A percentile compares a stretch with the other conserved stretches of the same genome.
Conservation (phyloP, 306 rosid species). For the Vigna trinervia region DNA sequence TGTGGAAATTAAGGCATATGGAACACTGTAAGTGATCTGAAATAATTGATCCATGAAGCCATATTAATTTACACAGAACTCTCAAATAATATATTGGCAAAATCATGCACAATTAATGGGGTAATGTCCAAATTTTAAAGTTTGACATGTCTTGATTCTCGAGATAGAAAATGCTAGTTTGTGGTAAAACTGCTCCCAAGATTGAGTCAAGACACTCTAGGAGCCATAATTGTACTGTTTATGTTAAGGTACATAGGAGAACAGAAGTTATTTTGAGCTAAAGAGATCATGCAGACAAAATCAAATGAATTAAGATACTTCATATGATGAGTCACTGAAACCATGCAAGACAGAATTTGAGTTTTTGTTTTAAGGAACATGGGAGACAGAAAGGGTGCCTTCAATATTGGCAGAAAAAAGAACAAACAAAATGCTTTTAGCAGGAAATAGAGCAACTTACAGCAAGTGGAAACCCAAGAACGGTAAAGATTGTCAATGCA, state of each 20-base stretch:
- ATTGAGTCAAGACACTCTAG: conserved; percentile 15
- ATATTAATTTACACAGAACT: conserved; percentile 30
- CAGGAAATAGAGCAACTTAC: conserved; percentile 60
- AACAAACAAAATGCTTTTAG: conserved; percentile 40
- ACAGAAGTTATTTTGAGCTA: conserved; percentile 18
- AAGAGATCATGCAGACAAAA: conserved; percentile 23
- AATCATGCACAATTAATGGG: background rate
- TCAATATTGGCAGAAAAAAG: background rate
- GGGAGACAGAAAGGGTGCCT: conserved; percentile 23
- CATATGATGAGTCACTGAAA: background rate
- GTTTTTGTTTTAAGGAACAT: conserved; percentile 6
- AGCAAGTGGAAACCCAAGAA: conserved; percentile 89
- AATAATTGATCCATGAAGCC: conserved; percentile 47
- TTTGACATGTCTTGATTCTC: conserved; percentile 15
- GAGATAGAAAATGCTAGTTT: conserved; percentile 16
- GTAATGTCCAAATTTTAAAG: conserved; percentile 28
- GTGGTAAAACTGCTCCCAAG: conserved; percentile 11
- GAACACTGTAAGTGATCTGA: conserved; percentile 95
- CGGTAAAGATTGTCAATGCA: conserved; percentile 69
- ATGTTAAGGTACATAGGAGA: background rate
- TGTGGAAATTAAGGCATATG: conserved; percentile 83
- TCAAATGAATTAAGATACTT: conserved; percentile 36
- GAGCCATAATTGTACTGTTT: conserved; percentile 5
- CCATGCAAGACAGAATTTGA: conserved; percentile 18
- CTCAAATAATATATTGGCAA: background rate